Percentiles rank a stretch among this genome's conserved stretches.
Conservation (phyloP, 2,329 filamentous ascomycete genomes). For the Clathrospora elynae region DNA sequence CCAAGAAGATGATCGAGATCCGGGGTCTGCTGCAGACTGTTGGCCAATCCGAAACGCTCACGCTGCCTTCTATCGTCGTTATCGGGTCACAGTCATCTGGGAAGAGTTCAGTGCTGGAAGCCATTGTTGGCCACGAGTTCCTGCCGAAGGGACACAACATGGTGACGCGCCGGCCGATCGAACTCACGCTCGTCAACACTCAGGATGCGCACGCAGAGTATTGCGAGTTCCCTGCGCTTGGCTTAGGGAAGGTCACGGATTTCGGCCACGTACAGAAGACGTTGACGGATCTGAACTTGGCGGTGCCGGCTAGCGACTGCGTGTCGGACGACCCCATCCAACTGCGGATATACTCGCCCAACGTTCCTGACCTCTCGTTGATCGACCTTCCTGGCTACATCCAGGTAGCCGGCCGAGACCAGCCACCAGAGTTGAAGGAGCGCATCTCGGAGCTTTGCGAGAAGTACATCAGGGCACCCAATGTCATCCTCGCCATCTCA, state of each 20-base stretch:
- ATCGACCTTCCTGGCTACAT: conserved; percentile 98
- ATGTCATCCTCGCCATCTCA: conserved; percentile 95
- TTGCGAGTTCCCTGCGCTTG: conserved; percentile 92
- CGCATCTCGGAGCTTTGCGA: conserved; percentile 96
- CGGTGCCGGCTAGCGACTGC: conserved; percentile 87
- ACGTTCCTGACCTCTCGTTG: conserved; percentile 91
- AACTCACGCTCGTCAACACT: conserved; percentile 94
- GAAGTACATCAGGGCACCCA: conserved; percentile 95
- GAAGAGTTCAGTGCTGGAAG: conserved; percentile 95
- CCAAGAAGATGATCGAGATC: conserved; percentile 99
- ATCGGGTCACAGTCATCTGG: conserved; percentile 98
- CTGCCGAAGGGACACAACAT: conserved; percentile 98
- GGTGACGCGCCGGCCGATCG: conserved; percentile 94
- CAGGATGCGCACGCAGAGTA: conserved; percentile 86
- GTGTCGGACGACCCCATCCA: conserved; percentile 97
- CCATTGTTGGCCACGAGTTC: conserved; percentile 97
- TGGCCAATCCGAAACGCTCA: conserved; percentile 86
- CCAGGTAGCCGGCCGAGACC: conserved; percentile 88
- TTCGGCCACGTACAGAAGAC: conserved; percentile 92
- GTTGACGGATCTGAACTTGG: conserved; percentile 90
- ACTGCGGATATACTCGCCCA: conserved; percentile 90
- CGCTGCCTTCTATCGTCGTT: conserved; percentile 95
- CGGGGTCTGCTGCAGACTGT: conserved; percentile 87
- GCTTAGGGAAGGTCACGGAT: conserved; percentile 86
- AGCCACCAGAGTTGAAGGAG: conserved; percentile 88